phyloP scores from a whole-genome alignment of 371 early-diverging fungal species.

The Mucor irregularis region DNA sequence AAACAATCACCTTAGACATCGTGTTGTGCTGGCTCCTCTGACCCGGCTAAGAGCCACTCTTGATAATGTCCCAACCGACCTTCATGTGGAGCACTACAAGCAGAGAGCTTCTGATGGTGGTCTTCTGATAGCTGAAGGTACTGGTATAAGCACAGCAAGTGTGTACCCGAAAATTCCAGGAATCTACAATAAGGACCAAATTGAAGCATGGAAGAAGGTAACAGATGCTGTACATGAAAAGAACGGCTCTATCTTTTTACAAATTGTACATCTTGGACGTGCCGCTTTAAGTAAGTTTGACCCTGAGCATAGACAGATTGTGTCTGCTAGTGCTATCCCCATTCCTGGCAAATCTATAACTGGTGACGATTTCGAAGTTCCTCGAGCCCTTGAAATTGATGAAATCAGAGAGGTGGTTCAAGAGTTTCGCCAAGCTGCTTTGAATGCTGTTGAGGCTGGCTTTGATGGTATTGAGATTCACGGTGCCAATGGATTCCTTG shows the following conservation, averaged over 20 bases:
- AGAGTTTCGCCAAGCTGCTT: slow-evolving; percentile 59
- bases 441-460: slow-evolving; percentile 43
- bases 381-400: slow-evolving; percentile 54
- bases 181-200: slow-evolving; percentile 46
- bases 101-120: slow-evolving; percentile 61
- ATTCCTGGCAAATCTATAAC: background rate
- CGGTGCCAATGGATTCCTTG: slow-evolving; percentile 66
- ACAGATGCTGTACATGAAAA: slow-evolving; percentile 58
- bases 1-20: slow-evolving; percentile 37
- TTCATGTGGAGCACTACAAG: slow-evolving; percentile 53
- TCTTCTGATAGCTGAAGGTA: slow-evolving; percentile 58
- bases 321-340: slow-evolving; percentile 10
- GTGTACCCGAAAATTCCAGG: slow-evolving; percentile 38
- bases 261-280: slow-evolving; percentile 52
- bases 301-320: slow-evolving; percentile 2
- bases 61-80: slow-evolving; percentile 39
- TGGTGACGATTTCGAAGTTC: slow-evolving; percentile 9
- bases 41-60: slow-evolving; percentile 43
- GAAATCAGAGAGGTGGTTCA: slow-evolving; percentile 61
- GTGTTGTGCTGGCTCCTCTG: slow-evolving; percentile 56
- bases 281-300: slow-evolving; percentile 2
- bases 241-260: slow-evolving; percentile 48
- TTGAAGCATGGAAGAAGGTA: slow-evolving; percentile 54
- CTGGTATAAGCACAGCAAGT: slow-evolving; percentile 43
- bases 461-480: slow-evolving; percentile 76